A percentile compares a stretch with the other conserved stretches of the same genome.
These are phyloP conservation scores for Phytophthora idaei DNA, from an alignment of 352 stramenopile species.

Conservation along the genomic window DNA sequence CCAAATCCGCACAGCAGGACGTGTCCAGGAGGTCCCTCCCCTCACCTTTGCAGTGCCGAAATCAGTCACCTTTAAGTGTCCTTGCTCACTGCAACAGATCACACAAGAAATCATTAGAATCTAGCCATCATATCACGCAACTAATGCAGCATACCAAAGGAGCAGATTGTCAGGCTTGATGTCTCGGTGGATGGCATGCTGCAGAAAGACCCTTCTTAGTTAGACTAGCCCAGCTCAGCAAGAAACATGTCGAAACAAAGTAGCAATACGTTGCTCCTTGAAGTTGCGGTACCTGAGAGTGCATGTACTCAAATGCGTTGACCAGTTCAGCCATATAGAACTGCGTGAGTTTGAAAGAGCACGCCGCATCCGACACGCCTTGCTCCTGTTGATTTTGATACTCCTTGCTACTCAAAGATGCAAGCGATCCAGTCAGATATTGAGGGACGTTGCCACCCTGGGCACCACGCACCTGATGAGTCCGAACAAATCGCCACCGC, in stretches of 20 bases:
- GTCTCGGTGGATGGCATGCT: conserved; percentile 96
- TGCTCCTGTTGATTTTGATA: conserved; percentile 61
- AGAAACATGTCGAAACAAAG: neutral
- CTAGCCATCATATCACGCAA: neutral
- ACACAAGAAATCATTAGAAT: conserved; percentile 2
- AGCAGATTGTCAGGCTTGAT: conserved; percentile 94
- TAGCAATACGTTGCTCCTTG: neutral
- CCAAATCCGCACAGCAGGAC: neutral
- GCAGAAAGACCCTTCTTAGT: conserved; percentile 16
- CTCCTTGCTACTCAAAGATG: conserved; percentile 40
- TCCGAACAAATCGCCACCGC: conserved; percentile 78
- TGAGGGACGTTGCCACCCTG: neutral
- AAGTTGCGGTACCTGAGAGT: conserved; percentile 69
- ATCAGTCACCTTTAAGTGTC: conserved; percentile 91
- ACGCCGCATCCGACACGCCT: conserved; percentile 65
- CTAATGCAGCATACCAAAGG: conserved; percentile 50
- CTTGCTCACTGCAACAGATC: conserved; percentile 46
- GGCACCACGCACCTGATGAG: conserved; percentile 66
- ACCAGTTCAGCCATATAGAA: conserved; percentile 95
- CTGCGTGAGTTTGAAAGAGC: conserved; percentile 78
- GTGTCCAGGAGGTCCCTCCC: neutral
- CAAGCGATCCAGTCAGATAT: conserved; percentile 9
- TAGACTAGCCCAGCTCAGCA: neutral
- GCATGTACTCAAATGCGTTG: conserved; percentile 94
- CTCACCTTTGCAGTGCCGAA: conserved; percentile 88